phyloP scores from a whole-genome alignment of 129 eudicot species.

The Flaveria robusta region DNA sequence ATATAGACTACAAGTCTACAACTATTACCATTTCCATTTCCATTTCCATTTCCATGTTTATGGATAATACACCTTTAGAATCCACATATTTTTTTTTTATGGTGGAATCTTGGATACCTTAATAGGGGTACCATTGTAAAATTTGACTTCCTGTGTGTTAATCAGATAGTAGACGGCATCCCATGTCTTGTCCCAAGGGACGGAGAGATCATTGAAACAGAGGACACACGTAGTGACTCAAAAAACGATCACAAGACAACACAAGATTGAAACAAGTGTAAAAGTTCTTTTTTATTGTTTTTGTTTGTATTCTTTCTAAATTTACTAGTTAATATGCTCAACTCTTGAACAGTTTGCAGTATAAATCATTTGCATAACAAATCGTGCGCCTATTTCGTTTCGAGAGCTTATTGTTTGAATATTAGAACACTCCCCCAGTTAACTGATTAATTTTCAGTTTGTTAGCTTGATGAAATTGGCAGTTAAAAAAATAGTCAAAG shows the following conservation, averaged over 20 bases:
- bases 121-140: not conserved
- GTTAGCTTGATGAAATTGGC: not conserved
- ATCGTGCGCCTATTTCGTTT: not conserved
- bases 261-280: slow-evolving; percentile 11
- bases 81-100: not conserved
- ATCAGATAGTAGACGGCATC: slow-evolving; percentile 75
- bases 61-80: too few species aligned
- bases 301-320: not conserved
- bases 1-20: too few species aligned
- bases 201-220: slow-evolving; percentile 60
- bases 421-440: not conserved
- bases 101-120: not conserved
- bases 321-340: slow-evolving; percentile 4
- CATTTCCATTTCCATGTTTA: too few species aligned
- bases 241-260: not conserved
- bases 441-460: not conserved
- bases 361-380: not conserved
- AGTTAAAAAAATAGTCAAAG: not conserved
- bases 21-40: not conserved
- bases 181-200: slow-evolving; percentile 81
- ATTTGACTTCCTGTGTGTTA: not conserved
- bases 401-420: not conserved
- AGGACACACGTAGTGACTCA: slow-evolving; percentile 16
- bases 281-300: not conserved
- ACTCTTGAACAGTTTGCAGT: slow-evolving; percentile 7